Evolutionary conservation across 2,329 filamentous ascomycete species (phyloP).

Genomic region (Monosporascus sp.): DNA sequence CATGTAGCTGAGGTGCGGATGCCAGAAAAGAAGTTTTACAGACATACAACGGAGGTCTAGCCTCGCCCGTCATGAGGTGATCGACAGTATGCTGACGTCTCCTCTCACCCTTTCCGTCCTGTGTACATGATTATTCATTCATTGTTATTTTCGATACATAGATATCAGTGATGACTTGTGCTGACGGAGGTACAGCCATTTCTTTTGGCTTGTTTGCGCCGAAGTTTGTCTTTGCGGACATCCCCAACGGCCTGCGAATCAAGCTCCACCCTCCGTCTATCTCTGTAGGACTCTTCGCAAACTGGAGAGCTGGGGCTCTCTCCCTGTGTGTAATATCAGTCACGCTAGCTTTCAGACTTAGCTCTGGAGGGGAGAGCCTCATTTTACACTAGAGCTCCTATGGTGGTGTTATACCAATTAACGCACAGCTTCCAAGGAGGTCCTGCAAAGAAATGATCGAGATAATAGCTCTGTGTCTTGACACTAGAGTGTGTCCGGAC

Average conservation of each 20-base stretch:
- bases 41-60: background rate
- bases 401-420: background rate
- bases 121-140: background rate
- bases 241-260: background rate
- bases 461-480: background rate
- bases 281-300: background rate
- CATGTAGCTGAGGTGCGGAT: too few relatives aligned
- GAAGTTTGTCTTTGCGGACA: background rate
- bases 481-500: background rate
- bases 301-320: too few relatives aligned
- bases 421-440: background rate
- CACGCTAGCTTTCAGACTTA: too few relatives aligned
- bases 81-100: background rate
- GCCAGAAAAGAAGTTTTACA: too few relatives aligned
- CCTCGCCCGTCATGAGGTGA: background rate
- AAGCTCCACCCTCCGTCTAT: background rate
- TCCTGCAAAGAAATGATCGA: background rate
- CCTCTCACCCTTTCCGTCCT: background rate
- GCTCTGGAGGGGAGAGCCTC: background rate
- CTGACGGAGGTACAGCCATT: background rate
- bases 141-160: background rate
- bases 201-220: background rate
- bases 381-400: background rate
- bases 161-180: background rate
- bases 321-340: too few relatives aligned